These are phyloP conservation scores for Aspergillus pseudotamarii DNA, from an alignment of 2,329 filamentous ascomycete genomes.

Conservation along the genomic window DNA sequence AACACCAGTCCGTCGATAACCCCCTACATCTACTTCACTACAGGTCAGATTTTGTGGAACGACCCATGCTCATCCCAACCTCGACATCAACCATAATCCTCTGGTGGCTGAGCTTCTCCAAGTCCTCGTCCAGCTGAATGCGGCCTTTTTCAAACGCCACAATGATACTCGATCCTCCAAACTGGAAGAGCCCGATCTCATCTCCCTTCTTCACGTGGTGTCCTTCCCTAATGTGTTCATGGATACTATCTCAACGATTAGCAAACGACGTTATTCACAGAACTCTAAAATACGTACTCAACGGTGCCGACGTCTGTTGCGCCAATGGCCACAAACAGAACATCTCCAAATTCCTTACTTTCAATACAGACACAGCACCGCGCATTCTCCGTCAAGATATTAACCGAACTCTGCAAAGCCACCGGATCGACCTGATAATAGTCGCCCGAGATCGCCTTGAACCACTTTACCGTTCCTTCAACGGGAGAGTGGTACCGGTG, in stretches of 20 bases:
- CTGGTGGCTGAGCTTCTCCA: constrained; percentile 34
- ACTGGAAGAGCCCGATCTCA: constrained; percentile 47
- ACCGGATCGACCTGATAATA: constrained; percentile 50
- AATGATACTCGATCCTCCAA: constrained; percentile 46
- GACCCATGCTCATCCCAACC: constrained; percentile 43
- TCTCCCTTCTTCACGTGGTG: constrained; percentile 42
- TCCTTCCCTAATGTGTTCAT: constrained; percentile 37
- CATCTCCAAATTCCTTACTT: constrained; percentile 44
- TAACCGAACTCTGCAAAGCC: constrained; percentile 35
- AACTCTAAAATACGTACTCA: constrained; percentile 30
- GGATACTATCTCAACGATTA: constrained; percentile 29
- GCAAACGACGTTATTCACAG: neutral
- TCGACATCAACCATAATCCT: constrained; percentile 42
- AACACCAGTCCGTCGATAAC: neutral
- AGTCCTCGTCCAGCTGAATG: constrained; percentile 45
- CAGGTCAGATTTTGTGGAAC: neutral
- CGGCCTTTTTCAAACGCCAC: constrained; percentile 43
- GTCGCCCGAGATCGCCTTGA: constrained; percentile 44
- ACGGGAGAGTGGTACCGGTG: constrained; percentile 51
- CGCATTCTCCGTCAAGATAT: constrained; percentile 45
- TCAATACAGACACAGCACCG: constrained; percentile 42
- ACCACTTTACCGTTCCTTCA: constrained; percentile 40
- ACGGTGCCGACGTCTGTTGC: constrained; percentile 46
- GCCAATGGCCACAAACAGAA: constrained; percentile 48
- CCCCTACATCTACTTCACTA: neutral